Conservation (phyloP, 2,329 filamentous ascomycete genomes). For the Fusarium tanahbumbuense region DNA sequence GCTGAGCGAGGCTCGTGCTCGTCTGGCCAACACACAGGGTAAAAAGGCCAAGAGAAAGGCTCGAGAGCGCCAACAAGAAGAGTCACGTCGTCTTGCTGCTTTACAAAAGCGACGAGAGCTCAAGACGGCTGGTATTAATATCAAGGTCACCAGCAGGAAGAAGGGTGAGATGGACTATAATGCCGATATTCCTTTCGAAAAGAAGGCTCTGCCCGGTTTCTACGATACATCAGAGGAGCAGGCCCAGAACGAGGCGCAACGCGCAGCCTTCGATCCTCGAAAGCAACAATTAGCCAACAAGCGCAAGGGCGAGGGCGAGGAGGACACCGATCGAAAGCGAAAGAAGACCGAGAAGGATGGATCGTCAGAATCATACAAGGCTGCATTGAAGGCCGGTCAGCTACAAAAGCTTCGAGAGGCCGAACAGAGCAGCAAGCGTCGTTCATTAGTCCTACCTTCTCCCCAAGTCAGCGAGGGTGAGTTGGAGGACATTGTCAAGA, state of each 20-base stretch:
- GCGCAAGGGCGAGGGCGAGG: slow-evolving; percentile 93
- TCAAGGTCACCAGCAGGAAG: slow-evolving; percentile 92
- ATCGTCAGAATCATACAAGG: slow-evolving; percentile 81
- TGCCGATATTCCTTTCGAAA: slow-evolving; percentile 98
- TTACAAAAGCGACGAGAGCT: slow-evolving; percentile 96
- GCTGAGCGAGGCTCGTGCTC: slow-evolving; percentile 95
- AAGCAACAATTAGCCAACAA: slow-evolving; percentile 93
- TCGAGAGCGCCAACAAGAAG: slow-evolving; percentile 92
- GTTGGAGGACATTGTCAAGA: slow-evolving; percentile 97
- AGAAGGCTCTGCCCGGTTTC: slow-evolving; percentile 87
- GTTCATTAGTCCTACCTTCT: slow-evolving; percentile 82
- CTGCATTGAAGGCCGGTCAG: slow-evolving; percentile 91
- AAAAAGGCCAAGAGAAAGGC: slow-evolving; percentile 99
- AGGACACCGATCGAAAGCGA: slow-evolving; percentile 82
- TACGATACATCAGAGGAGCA: slow-evolving; percentile 92
- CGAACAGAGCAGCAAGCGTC: slow-evolving; percentile 94
- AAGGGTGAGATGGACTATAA: slow-evolving; percentile 99
- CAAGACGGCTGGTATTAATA: slow-evolving; percentile 97
- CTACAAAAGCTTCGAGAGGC: slow-evolving; percentile 95
- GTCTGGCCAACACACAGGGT: slow-evolving; percentile 96
- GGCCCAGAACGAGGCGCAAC: slow-evolving; percentile 81
- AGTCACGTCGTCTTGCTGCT: slow-evolving; percentile 88
- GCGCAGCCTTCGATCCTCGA: slow-evolving; percentile 87
- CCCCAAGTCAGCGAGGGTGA: slow-evolving; percentile 94
- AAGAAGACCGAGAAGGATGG: slow-evolving; percentile 89